Conservation (phyloP, 1,284 basidiomycete species). For the Takashimella koratensis region DNA sequence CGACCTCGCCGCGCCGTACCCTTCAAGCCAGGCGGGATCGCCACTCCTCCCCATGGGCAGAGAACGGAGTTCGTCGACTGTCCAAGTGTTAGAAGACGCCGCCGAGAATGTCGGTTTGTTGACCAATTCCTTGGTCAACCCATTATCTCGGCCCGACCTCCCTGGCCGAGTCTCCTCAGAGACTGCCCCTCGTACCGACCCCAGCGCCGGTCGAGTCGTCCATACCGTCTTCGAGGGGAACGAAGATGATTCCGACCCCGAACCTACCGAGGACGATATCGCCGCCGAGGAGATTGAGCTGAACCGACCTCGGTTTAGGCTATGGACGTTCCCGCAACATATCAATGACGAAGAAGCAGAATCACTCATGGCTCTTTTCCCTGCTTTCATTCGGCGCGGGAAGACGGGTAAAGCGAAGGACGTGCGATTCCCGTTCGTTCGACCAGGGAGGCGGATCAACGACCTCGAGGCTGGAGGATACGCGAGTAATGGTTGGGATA, state of each 20-base stretch:
- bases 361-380: slow-evolving; percentile 29
- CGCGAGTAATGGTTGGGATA: slow-evolving; percentile 19
- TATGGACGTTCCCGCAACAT: slow-evolving; percentile 43
- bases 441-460: slow-evolving; percentile 22
- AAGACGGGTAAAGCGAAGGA: slow-evolving; percentile 15
- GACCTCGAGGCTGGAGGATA: slow-evolving; percentile 22
- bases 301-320: slow-evolving; percentile 33
- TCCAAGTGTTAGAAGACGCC: slow-evolving; percentile 10
- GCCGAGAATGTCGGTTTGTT: slow-evolving; percentile 4
- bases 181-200: background rate
- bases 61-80: slow-evolving; percentile 3
- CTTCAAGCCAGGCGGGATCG: slow-evolving; percentile 2
- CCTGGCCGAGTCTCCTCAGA: slow-evolving; percentile 8
- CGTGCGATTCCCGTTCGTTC: slow-evolving; percentile 29
- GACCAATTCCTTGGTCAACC: background rate
- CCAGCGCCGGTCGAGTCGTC: slow-evolving; percentile 1
- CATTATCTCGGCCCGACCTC: background rate
- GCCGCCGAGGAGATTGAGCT: slow-evolving; percentile 38
- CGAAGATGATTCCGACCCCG: slow-evolving; percentile 15
- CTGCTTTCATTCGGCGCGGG: slow-evolving; percentile 14
- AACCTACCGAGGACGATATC: slow-evolving; percentile 27
- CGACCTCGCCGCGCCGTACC: background rate
- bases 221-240: background rate
- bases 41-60: slow-evolving; percentile 9
- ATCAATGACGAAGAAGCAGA: slow-evolving; percentile 42